Evolutionary conservation across 768 basidiomycete species (phyloP).

Genomic region (Stropharia rugosoannulata): DNA sequence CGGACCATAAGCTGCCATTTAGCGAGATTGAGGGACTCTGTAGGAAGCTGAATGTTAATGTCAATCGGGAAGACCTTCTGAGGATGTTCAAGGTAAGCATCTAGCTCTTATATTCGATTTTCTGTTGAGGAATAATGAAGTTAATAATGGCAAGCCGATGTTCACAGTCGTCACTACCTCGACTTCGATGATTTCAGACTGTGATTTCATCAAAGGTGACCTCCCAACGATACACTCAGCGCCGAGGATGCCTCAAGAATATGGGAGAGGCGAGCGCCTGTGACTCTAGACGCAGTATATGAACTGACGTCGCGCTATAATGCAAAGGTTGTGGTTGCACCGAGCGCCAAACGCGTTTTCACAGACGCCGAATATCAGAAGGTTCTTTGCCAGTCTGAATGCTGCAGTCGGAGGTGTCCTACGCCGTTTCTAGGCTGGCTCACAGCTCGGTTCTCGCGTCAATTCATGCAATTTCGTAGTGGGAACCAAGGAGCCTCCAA

Average conservation of each 20-base stretch:
- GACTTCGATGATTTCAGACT: slow-evolving; percentile 81
- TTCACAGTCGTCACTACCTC: slow-evolving; percentile 52
- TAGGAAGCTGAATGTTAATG: slow-evolving; percentile 66
- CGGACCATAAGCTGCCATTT: slow-evolving; percentile 65
- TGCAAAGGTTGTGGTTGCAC: slow-evolving; percentile 71
- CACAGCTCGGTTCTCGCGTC: slow-evolving; percentile 52
- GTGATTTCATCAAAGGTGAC: not conserved
- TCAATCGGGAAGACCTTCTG: slow-evolving; percentile 55
- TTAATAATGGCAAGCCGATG: slow-evolving; percentile 62
- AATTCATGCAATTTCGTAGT: slow-evolving; percentile 70
- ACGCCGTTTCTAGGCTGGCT: slow-evolving; percentile 64
- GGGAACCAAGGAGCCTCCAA: slow-evolving; percentile 89
- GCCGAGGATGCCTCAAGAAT: slow-evolving; percentile 78
- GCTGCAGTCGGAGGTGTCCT: not conserved
- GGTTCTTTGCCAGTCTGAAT: slow-evolving; percentile 40
- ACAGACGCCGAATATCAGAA: slow-evolving; percentile 58
- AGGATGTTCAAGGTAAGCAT: slow-evolving; percentile 56
- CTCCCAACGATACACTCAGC: slow-evolving; percentile 22
- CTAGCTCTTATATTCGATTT: not conserved
- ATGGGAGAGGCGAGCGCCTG: slow-evolving; percentile 86
- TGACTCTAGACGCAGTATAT: slow-evolving; percentile 75
- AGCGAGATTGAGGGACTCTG: slow-evolving; percentile 77
- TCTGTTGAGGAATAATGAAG: not conserved
- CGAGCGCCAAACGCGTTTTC: slow-evolving; percentile 76
- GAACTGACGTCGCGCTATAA: slow-evolving; percentile 54